Conservation (phyloP, 2,329 filamentous ascomycete genomes). For the Aspergillus transmontanensis region DNA sequence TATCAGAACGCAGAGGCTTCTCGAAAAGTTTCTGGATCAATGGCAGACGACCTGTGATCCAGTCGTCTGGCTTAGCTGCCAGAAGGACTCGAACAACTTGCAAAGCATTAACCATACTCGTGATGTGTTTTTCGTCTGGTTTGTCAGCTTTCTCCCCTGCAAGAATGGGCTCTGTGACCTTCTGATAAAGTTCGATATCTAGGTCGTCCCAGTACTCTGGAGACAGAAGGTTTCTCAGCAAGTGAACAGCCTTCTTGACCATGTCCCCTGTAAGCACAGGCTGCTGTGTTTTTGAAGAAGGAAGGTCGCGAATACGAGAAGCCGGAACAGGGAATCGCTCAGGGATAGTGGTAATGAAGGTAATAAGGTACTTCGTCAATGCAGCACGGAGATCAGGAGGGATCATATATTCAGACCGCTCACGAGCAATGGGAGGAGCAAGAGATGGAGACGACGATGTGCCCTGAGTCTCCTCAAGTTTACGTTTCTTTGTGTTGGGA, state of each 20-base stretch:
- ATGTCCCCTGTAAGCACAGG: constrained; percentile 70
- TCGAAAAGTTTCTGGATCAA: constrained; percentile 85
- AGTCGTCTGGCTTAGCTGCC: constrained; percentile 84
- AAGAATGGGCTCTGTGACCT: constrained; percentile 83
- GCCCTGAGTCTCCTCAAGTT: constrained; percentile 65
- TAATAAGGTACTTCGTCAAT: constrained; percentile 92
- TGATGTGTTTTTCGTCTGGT: constrained; percentile 80
- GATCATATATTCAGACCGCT: constrained; percentile 68
- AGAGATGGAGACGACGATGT: constrained; percentile 57
- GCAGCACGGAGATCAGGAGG: constrained; percentile 69
- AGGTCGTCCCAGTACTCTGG: constrained; percentile 89
- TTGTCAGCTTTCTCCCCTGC: constrained; percentile 82
- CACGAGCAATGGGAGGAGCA: constrained; percentile 45
- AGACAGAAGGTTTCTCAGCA: constrained; percentile 83
- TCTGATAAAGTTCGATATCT: constrained; percentile 87
- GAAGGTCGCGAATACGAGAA: constrained; percentile 63
- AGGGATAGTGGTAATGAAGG: constrained; percentile 87
- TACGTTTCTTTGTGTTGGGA: constrained; percentile 74
- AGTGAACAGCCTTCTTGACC: constrained; percentile 78
- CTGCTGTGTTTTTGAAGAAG: constrained; percentile 50
- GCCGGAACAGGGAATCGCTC: constrained; percentile 81
- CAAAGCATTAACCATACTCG: constrained; percentile 88
- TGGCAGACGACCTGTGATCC: constrained; percentile 78
- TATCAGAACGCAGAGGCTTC: constrained; percentile 84
- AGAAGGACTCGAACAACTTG: constrained; percentile 90